phyloP scores from a whole-genome alignment of 768 basidiomycete genomes.

The Pisolithus albus region DNA sequence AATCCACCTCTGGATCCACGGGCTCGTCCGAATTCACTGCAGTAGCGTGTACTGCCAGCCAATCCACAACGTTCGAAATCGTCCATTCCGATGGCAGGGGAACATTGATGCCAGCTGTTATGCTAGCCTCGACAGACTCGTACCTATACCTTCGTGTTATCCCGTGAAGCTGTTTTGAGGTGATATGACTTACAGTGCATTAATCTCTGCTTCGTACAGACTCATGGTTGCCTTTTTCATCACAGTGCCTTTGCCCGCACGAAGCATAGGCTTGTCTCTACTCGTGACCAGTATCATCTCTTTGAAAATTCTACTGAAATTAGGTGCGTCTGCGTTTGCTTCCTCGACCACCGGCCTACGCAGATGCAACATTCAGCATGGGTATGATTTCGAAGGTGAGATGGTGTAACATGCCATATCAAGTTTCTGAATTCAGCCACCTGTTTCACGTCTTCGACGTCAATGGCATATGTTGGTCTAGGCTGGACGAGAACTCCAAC shows the following conservation, averaged over 20 bases:
- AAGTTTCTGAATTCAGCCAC: conserved; percentile 25
- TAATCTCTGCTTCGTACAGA: conserved; percentile 40
- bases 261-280: conserved; percentile 36
- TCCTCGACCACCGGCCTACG: conserved; percentile 37
- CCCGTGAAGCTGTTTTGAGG: background rate
- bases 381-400: background rate
- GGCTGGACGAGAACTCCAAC: conserved; percentile 30
- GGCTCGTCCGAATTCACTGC: conserved; percentile 4
- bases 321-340: conserved; percentile 36
- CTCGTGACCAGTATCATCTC: conserved; percentile 47
- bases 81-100: conserved; percentile 23
- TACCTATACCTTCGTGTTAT: conserved; percentile 20
- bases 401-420: conserved; percentile 20
- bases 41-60: conserved; percentile 24
- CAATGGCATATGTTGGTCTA: conserved; percentile 7
- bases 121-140: conserved; percentile 24
- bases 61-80: conserved; percentile 10
- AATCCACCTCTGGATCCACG: conserved; percentile 14
- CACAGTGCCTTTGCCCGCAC: conserved; percentile 41
- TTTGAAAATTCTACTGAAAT: conserved; percentile 41
- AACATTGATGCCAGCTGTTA: conserved; percentile 12
- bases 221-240: conserved; percentile 33
- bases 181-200: conserved; percentile 31
- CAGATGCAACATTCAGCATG: background rate
- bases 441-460: conserved; percentile 16